Conservation (phyloP, 352 stramenopile species). For the Globisporangium okanoganense region DNA sequence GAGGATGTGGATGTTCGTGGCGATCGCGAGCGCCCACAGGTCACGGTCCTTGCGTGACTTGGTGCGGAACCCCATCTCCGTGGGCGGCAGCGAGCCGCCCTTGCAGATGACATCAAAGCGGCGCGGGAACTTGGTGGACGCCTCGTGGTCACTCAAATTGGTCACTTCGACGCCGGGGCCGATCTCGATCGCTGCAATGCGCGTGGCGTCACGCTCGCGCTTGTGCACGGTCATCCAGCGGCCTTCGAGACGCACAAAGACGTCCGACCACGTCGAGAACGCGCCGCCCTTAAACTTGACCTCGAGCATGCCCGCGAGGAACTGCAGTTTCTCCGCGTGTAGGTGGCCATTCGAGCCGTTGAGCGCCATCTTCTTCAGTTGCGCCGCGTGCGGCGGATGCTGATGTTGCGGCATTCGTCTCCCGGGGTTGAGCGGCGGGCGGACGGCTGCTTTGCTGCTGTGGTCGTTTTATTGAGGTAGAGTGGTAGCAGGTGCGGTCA, state of each 20-base stretch:
- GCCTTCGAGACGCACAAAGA: constrained; percentile 26
- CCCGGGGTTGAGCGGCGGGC: not conserved
- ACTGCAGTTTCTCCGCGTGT: constrained; percentile 17
- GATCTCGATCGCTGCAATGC: constrained; percentile 65
- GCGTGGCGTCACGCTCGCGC: constrained; percentile 37
- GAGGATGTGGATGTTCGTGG: constrained; percentile 61
- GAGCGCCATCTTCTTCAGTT: constrained; percentile 14
- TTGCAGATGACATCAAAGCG: constrained; percentile 73
- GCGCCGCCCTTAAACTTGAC: constrained; percentile 29
- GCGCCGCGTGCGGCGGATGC: not conserved
- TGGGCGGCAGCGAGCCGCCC: constrained; percentile 59
- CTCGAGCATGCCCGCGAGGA: constrained; percentile 20
- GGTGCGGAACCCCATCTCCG: constrained; percentile 73
- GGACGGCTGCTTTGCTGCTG: not conserved
- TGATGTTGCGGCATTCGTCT: constrained; percentile 5
- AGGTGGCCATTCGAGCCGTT: constrained; percentile 1
- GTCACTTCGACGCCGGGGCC: constrained; percentile 63
- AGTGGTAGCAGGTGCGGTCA: not conserved
- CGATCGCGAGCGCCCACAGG: constrained; percentile 63
- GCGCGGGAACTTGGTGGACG: constrained; percentile 64
- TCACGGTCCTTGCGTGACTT: constrained; percentile 78
- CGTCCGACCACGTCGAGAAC: constrained; percentile 28
- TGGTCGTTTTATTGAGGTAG: not conserved
- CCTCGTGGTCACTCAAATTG: constrained; percentile 52
- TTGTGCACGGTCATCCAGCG: constrained; percentile 37